Conservation (phyloP, 805 yeast genomes). For the Metahyphopichia silvanorum region DNA sequence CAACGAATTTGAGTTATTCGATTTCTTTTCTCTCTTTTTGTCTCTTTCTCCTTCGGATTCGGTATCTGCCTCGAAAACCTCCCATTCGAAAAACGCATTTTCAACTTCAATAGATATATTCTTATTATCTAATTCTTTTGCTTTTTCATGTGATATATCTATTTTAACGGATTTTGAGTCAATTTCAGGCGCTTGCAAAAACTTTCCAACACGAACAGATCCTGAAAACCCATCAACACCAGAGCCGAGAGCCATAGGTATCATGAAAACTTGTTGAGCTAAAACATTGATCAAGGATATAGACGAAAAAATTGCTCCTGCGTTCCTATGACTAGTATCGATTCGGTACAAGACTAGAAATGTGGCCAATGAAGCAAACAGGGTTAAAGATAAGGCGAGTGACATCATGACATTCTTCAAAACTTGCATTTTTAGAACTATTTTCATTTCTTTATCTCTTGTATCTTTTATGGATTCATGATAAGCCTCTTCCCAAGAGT, state of each 20-base stretch:
- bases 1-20: not conserved
- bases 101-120: slow-evolving; percentile 17
- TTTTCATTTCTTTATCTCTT: slow-evolving; percentile 59
- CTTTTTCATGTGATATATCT: slow-evolving; percentile 20
- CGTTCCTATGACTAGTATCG: slow-evolving; percentile 30
- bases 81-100: slow-evolving; percentile 29
- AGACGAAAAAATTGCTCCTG: slow-evolving; percentile 70
- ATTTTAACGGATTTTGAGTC: slow-evolving; percentile 30
- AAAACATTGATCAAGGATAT: slow-evolving; percentile 63
- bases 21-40: slow-evolving; percentile 6
- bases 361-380: slow-evolving; percentile 64
- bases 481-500: slow-evolving; percentile 90
- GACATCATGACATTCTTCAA: slow-evolving; percentile 62
- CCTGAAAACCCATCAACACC: slow-evolving; percentile 68
- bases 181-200: slow-evolving; percentile 45
- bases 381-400: slow-evolving; percentile 64
- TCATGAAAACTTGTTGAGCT: slow-evolving; percentile 59
- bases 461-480: slow-evolving; percentile 49
- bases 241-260: slow-evolving; percentile 69
- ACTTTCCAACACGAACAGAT: slow-evolving; percentile 52
- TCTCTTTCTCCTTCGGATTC: slow-evolving; percentile 6
- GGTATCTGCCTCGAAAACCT: slow-evolving; percentile 12
- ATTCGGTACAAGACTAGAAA: slow-evolving; percentile 38
- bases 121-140: slow-evolving; percentile 20
- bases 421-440: slow-evolving; percentile 61